Evolutionary conservation across 305 asterid species (phyloP).

Genomic region (Plantago coronopus): DNA sequence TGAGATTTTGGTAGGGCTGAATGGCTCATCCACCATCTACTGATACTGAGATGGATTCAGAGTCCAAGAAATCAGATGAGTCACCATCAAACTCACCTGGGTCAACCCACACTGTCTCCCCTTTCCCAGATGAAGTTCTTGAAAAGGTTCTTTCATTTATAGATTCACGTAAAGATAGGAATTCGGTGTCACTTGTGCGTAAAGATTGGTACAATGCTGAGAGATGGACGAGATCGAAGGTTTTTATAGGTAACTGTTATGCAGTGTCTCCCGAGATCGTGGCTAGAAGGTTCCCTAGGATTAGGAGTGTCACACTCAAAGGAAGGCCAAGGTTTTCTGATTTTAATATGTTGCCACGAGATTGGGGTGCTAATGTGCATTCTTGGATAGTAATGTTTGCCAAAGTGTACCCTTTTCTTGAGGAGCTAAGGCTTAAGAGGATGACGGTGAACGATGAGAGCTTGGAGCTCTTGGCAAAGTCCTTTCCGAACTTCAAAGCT

Average conservation of each 20-base stretch:
- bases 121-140: constrained; percentile 79
- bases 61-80: constrained; percentile 30
- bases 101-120: constrained; percentile 26
- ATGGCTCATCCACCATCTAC: constrained; percentile 16
- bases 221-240: constrained; percentile 77
- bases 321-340: constrained; percentile 91
- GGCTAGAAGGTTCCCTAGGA: constrained; percentile 65
- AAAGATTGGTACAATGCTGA: constrained; percentile 87
- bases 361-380: constrained; percentile 84
- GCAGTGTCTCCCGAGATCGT: constrained; percentile 81
- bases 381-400: constrained; percentile 67
- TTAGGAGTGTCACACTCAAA: constrained; percentile 68
- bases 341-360: constrained; percentile 69
- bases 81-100: constrained; percentile 34
- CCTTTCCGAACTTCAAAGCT: constrained; percentile 63
- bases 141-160: constrained; percentile 68
- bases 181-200: constrained; percentile 75
- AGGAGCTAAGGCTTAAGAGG: constrained; percentile 80
- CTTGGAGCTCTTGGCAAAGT: constrained; percentile 68
- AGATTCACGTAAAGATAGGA: constrained; percentile 58
- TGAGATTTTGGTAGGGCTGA: constrained; percentile 9
- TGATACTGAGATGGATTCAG: constrained; percentile 33
- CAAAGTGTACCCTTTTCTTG: constrained; percentile 68
- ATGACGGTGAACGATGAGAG: constrained; percentile 74
- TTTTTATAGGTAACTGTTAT: constrained; percentile 84